These are phyloP conservation scores for Aspergillus sp. DNA, from an alignment of 2,329 filamentous ascomycete species.

Conservation along the genomic window DNA sequence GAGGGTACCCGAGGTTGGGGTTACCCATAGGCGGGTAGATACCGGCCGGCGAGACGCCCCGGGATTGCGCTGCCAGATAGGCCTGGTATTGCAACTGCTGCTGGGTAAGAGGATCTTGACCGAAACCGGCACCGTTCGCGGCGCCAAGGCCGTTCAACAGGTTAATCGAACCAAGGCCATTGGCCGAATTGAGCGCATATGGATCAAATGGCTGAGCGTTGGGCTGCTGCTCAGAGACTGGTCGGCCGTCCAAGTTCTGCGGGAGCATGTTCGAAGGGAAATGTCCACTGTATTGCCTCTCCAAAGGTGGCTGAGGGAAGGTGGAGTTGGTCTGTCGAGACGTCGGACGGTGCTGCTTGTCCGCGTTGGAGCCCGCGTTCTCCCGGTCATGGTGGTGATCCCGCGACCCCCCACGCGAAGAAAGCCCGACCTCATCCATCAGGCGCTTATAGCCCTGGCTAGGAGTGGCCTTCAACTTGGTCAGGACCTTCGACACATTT, in stretches of 20 bases:
- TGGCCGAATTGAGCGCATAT: conserved; percentile 30
- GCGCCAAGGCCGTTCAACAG: conserved; percentile 22
- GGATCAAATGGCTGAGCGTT: conserved; percentile 31
- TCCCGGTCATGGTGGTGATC: conserved; percentile 36
- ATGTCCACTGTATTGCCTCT: conserved; percentile 37
- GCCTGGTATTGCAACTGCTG: conserved; percentile 53
- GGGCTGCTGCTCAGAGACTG: conserved; percentile 29
- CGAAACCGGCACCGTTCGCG: conserved; percentile 26
- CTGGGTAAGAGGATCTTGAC: conserved; percentile 38
- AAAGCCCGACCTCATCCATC: conserved; percentile 96
- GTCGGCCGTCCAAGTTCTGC: conserved; percentile 30
- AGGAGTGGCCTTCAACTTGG: conserved; percentile 85
- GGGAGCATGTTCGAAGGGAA: conserved; percentile 29
- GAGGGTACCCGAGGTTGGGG: conserved; percentile 37
- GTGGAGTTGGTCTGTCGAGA: conserved; percentile 34
- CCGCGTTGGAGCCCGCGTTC: conserved; percentile 24
- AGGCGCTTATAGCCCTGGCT: conserved; percentile 95
- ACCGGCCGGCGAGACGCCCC: conserved; percentile 35
- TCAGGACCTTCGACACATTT: conserved; percentile 79
- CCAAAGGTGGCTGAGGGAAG: conserved; percentile 30
- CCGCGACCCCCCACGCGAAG: conserved; percentile 39
- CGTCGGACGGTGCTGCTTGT: conserved; percentile 36
- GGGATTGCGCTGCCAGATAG: conserved; percentile 42
- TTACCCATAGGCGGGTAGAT: conserved; percentile 41
- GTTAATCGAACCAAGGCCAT: conserved; percentile 18